A percentile compares a stretch with the other conserved stretches of the same genome.
These are phyloP conservation scores for Hyphodiscus sp. DNA, from an alignment of 2,329 filamentous ascomycete species.

Conservation along the genomic window DNA sequence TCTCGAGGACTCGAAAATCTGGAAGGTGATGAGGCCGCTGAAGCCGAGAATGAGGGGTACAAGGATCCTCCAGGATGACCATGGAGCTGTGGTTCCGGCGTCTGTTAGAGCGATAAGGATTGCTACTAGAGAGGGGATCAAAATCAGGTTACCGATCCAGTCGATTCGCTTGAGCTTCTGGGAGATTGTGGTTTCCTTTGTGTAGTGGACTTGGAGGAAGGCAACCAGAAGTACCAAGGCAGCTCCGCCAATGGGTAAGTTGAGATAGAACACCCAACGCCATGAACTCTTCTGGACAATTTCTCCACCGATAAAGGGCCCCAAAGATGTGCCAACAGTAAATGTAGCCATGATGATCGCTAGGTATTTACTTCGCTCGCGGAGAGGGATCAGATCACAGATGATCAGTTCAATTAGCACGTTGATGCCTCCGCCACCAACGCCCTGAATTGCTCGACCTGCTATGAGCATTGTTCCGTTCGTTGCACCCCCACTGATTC, in stretches of 20 bases:
- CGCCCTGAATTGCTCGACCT: slow-evolving; percentile 41
- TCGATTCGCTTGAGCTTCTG: slow-evolving; percentile 47
- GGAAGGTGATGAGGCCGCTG: slow-evolving; percentile 31
- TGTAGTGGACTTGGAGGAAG: slow-evolving; percentile 11
- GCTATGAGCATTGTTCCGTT: slow-evolving; percentile 13
- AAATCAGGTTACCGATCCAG: slow-evolving; percentile 54
- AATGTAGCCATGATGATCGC: slow-evolving; percentile 33
- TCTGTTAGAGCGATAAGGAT: slow-evolving; percentile 55
- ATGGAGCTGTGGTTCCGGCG: slow-evolving; percentile 14
- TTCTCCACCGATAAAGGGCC: slow-evolving; percentile 34
- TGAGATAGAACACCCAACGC: slow-evolving; percentile 17
- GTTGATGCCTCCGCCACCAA: slow-evolving; percentile 41
- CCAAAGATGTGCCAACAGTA: slow-evolving; percentile 36
- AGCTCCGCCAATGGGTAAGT: slow-evolving; percentile 14
- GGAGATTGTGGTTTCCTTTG: slow-evolving; percentile 1
- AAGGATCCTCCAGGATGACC: slow-evolving; percentile 6
- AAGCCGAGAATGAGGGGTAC: slow-evolving; percentile 30
- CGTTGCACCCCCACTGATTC: slow-evolving; percentile 23
- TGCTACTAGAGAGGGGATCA: slow-evolving; percentile 46
- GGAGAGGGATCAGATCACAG: slow-evolving; percentile 43
- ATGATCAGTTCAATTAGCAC: slow-evolving; percentile 42
- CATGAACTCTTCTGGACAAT: slow-evolving; percentile 38
- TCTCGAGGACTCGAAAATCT: neutral
- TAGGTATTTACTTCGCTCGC: slow-evolving; percentile 39
- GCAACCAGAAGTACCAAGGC: slow-evolving; percentile 3